Conservation (phyloP, 345 rosid species). For the Salix brachista region DNA sequence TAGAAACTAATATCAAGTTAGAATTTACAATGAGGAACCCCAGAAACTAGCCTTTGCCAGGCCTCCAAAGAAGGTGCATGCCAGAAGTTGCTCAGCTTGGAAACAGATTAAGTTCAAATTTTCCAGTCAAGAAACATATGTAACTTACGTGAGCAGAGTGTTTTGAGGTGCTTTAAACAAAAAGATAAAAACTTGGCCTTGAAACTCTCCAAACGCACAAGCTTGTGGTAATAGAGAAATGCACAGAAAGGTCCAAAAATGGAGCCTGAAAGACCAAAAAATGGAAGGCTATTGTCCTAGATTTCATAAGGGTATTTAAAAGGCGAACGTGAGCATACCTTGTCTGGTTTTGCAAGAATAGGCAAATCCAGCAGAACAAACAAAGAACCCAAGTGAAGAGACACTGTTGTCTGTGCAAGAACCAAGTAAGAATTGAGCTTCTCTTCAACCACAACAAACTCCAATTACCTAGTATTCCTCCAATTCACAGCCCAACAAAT, state of each 20-base stretch:
- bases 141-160: background rate
- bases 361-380: slow-evolving; percentile 34
- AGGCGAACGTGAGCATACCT: slow-evolving; percentile 22
- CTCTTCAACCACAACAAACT: background rate
- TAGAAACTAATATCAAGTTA: background rate
- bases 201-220: background rate
- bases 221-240: slow-evolving; percentile 6
- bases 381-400: slow-evolving; percentile 28
- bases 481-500: background rate
- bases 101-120: background rate
- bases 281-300: background rate
- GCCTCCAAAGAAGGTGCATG: background rate
- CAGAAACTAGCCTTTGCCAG: background rate
- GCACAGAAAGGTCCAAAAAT: slow-evolving; percentile 10
- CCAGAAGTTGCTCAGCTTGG: slow-evolving; percentile 8
- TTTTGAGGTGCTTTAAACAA: background rate
- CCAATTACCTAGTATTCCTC: background rate
- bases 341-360: slow-evolving; percentile 30
- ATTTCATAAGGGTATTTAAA: slow-evolving; percentile 9
- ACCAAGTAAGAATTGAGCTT: too few relatives aligned
- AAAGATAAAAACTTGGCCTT: background rate
- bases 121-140: background rate
- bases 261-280: slow-evolving; percentile 1
- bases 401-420: slow-evolving; percentile 30
- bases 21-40: background rate